Evolutionary conservation across 192 early-diverging fungal genomes (phyloP).

Genomic region (Spizellomyces punctatus): DNA sequence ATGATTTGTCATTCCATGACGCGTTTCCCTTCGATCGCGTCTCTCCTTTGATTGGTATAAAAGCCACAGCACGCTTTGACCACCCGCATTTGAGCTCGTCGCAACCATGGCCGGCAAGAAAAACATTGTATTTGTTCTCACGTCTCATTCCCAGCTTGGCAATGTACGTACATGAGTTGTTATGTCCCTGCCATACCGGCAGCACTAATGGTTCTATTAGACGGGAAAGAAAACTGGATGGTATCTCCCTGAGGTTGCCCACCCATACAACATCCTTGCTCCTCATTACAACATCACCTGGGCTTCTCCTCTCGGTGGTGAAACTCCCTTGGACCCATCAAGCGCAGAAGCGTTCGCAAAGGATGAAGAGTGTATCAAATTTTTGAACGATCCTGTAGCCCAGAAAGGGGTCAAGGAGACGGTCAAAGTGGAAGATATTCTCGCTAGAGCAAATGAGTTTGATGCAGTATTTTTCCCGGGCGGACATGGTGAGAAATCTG

Average conservation of each 20-base stretch:
- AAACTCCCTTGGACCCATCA: constrained; percentile 51
- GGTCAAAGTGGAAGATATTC: constrained; percentile 38
- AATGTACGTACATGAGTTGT: constrained; percentile 33
- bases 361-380: constrained; percentile 34
- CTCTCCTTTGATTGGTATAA: too few species aligned
- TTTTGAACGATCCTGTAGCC: constrained; percentile 43
- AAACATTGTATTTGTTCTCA: constrained; percentile 41
- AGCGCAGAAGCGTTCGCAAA: constrained; percentile 51
- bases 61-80: neutral
- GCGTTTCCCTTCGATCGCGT: too few species aligned
- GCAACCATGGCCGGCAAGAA: constrained; percentile 21
- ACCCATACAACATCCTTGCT: constrained; percentile 50
- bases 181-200: neutral
- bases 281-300: constrained; percentile 52
- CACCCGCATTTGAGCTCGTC: neutral
- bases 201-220: constrained; percentile 1
- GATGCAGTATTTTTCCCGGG: constrained; percentile 58
- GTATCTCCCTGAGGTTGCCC: constrained; percentile 54
- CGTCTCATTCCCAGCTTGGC: constrained; percentile 40
- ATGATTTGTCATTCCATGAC: too few species aligned
- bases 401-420: constrained; percentile 44
- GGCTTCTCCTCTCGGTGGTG: constrained; percentile 60
- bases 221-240: constrained; percentile 29
- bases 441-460: constrained; percentile 42
- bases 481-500: constrained; percentile 50